A percentile compares a stretch with the other conserved stretches of the same genome.
These are phyloP conservation scores for Scenedesmus sp. DNA, from an alignment of 163 green algal genomes.

Conservation along the genomic window DNA sequence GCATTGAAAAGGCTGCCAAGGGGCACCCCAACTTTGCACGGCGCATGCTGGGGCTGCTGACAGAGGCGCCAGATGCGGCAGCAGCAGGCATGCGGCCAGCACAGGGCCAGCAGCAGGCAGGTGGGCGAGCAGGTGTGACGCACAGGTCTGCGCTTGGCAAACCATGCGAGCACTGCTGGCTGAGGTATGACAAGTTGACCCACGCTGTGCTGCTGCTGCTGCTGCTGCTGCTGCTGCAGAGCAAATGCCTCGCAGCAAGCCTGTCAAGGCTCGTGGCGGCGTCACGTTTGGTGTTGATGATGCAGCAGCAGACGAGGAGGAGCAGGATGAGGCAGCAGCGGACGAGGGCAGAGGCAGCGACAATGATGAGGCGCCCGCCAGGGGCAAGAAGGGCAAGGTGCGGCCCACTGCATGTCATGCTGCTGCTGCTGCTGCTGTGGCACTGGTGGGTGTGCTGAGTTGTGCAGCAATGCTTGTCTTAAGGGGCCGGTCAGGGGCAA, in stretches of 20 bases:
- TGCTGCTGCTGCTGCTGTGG: background rate
- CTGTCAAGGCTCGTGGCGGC: background rate
- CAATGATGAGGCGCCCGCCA: background rate
- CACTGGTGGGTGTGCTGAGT: background rate
- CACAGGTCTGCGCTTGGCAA: too few species aligned
- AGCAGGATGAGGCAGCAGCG: background rate
- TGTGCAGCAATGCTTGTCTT: background rate
- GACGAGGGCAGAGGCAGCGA: conserved; percentile 1
- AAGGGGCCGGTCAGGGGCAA: too few species aligned
- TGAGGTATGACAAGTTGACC: too few species aligned
- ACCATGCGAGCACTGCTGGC: background rate
- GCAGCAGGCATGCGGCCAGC: conserved; percentile 1
- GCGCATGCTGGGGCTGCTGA: conserved; percentile 27
- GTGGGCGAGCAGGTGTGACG: background rate
- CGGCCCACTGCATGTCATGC: background rate
- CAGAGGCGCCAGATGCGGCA: background rate
- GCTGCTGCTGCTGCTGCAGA: conserved; percentile 10
- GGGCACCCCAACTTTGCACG: conserved; percentile 32
- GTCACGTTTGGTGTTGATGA: conserved; percentile 1
- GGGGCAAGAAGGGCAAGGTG: conserved; percentile 27
- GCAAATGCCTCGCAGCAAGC: background rate
- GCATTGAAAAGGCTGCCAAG: conserved; percentile 36
- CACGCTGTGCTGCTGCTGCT: background rate
- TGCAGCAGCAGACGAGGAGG: background rate
- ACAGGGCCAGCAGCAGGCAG: background rate